Evolutionary conservation across 2,329 filamentous ascomycete species (phyloP).

Genomic region (Ophiobolus disseminans): DNA sequence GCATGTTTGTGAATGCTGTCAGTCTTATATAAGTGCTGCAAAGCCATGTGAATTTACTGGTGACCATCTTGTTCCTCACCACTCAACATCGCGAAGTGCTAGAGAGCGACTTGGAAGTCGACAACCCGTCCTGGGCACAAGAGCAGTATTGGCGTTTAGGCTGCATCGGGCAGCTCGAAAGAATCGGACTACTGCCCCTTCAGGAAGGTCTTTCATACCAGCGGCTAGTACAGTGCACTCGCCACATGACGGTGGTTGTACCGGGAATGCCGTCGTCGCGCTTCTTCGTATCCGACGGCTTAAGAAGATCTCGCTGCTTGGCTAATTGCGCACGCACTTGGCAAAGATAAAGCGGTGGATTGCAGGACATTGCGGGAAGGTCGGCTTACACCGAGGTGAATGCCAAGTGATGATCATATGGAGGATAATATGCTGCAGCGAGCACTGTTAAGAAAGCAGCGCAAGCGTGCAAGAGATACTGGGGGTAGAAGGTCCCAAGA

Average conservation of each 20-base stretch:
- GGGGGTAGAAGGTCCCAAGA: no score
- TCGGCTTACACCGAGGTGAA: neutral
- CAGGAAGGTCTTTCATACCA: neutral
- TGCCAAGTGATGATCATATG: neutral
- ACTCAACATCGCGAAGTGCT: neutral
- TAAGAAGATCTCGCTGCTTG: neutral
- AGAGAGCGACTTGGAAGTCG: neutral
- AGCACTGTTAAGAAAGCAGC: neutral
- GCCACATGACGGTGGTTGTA: neutral
- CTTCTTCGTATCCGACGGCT: neutral
- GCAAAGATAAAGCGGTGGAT: neutral
- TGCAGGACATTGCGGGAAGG: neutral
- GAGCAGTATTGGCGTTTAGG: neutral
- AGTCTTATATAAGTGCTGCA: conserved; percentile 25
- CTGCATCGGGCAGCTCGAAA: neutral
- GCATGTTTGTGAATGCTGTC: conserved; percentile 17
- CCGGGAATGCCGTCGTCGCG: neutral
- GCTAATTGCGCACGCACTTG: neutral
- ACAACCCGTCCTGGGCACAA: neutral
- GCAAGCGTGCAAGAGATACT: no score
- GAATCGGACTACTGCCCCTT: neutral
- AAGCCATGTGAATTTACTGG: neutral
- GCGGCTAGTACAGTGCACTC: neutral
- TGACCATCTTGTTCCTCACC: neutral
- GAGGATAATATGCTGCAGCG: neutral